A percentile compares a stretch with the other conserved stretches of the same genome.
These are phyloP conservation scores for Pseudocercospora ulei DNA, from an alignment of 2,329 filamentous ascomycete species.

Conservation along the genomic window DNA sequence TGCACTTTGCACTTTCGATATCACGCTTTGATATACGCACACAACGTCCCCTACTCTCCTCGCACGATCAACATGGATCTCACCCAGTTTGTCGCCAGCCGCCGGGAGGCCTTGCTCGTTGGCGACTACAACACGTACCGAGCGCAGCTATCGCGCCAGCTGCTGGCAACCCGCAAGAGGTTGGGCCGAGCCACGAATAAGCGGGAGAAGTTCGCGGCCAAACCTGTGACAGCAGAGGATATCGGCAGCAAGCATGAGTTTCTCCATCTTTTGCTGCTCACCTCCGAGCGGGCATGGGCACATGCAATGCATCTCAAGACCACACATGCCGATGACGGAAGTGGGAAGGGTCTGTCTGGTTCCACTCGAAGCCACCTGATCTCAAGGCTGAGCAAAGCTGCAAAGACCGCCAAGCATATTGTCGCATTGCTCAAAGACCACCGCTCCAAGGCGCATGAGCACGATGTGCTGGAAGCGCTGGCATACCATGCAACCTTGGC, in stretches of 20 bases:
- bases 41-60: not conserved
- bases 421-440: slow-evolving; percentile 56
- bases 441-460: slow-evolving; percentile 55
- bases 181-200: slow-evolving; percentile 74
- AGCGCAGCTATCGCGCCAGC: slow-evolving; percentile 63
- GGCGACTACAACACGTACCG: slow-evolving; percentile 85
- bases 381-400: slow-evolving; percentile 73
- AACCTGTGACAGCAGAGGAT: slow-evolving; percentile 63
- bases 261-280: slow-evolving; percentile 68
- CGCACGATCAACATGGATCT: slow-evolving; percentile 78
- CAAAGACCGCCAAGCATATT: slow-evolving; percentile 58
- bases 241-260: slow-evolving; percentile 69
- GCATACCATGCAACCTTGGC: slow-evolving; percentile 70
- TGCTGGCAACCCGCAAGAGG: slow-evolving; percentile 76
- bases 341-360: slow-evolving; percentile 62
- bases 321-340: slow-evolving; percentile 63
- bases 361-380: slow-evolving; percentile 79
- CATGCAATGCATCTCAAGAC: slow-evolving; percentile 93
- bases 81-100: slow-evolving; percentile 69
- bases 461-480: slow-evolving; percentile 71
- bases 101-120: slow-evolving; percentile 73
- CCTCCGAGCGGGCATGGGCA: slow-evolving; percentile 85
- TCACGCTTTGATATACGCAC: not conserved
- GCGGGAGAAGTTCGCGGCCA: slow-evolving; percentile 72
- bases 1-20: not conserved